Conservation (phyloP, 345 rosid species). For the Streptanthus diversifolius region DNA sequence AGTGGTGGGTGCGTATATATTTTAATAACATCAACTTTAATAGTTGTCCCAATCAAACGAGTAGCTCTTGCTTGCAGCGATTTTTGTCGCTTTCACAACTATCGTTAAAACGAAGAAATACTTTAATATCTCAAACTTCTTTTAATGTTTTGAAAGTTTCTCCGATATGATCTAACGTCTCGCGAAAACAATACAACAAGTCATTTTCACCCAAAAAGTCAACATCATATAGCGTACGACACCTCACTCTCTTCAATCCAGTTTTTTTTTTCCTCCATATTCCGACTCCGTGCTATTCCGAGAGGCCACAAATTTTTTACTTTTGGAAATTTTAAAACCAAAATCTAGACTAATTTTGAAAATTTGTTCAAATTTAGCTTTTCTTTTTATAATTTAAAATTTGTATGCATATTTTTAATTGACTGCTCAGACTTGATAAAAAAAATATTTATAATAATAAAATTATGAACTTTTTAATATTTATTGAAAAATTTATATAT, state of each 20-base stretch:
- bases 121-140: neutral
- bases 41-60: constrained; percentile 6
- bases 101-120: neutral
- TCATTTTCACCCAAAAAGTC: constrained; percentile 1
- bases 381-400: no score
- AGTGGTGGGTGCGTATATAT: neutral
- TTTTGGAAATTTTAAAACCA: no score
- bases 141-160: neutral
- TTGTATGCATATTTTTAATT: no score
- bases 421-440: no score
- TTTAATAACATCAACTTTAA: neutral
- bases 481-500: no score
- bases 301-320: no score
- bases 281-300: neutral
- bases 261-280: no score
- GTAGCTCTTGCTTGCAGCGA: constrained; percentile 6
- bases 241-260: neutral
- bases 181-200: neutral
- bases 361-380: no score
- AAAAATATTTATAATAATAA: no score
- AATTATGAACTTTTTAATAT: no score
- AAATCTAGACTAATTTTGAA: no score
- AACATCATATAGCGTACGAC: neutral
- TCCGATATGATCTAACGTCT: neutral
- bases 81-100: neutral